Evolutionary conservation across 148 eudicot genomes (phyloP), one percentile per base, ranked within the genome.

Genomic region (Cornus suecica): DNA sequence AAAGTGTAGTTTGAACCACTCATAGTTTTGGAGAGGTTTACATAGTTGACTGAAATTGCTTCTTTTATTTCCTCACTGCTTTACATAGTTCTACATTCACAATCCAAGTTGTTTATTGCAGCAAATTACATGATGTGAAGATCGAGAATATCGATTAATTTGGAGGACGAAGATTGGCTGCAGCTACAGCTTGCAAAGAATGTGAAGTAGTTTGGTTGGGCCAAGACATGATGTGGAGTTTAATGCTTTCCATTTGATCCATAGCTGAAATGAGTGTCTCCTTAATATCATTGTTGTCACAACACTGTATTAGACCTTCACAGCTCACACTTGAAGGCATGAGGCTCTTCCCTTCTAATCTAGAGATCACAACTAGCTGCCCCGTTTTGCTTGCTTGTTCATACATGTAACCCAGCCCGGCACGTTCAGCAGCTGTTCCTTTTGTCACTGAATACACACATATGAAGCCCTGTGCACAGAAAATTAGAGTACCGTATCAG

Each of bases 361-460:
- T 31, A 2, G 83, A 80, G n/a, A 80, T 80, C 76, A 80, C 83
- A 1, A 80, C 68, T 9, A 58, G 63, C 52, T 80, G 73, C 29
- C 67, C 69, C 5, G 48, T 80, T 68, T 25, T 68, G 22, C 29
- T 72, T 29, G 80, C 79, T 58, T 80, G 37, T 48, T 80, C 83
- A 20, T 71, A 23, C 45, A 80, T 72, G 7, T 72, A 68, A 45
- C 76, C 71, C 0, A 80, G 56, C 10, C 83, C 79, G 2, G 79
- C 79, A 18, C 83, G 83, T 10, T 80, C 83, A 22, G 83, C 83
- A 8, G 83, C 80, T 45, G 83, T 71, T 14, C 79, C 77, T n/a
- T 73, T 67, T 3, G 80, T 41, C 37, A 80, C 76, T 14, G 76
- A 67, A 29, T 76, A 67, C 1, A 80, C 28, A 27, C 79, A 71